Evolutionary conservation across 257 asterid species (phyloP), one percentile per base, ranked within the genome.

Genomic region (Fraxinus cuspidata): DNA sequence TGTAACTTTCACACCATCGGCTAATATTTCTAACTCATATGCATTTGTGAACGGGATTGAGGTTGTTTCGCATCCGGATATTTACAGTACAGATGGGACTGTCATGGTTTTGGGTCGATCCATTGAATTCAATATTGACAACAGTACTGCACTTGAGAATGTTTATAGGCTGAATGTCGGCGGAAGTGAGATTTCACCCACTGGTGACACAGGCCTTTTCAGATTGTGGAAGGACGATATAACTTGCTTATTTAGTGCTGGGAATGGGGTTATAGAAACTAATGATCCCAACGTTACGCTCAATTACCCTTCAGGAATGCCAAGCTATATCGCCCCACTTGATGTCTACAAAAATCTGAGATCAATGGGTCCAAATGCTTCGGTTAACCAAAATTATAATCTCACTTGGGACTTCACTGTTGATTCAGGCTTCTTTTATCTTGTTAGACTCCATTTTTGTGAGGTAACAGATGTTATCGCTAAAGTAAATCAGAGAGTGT

Each of bases 1-100:
- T 53, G 70, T 94, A 13, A 91, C 97, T 2, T 94, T 94, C 84
- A 25, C 88, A 4, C 99, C 99, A 0, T 77, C 89, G 15, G 78
- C 70, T 12, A 70, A 72, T 78, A 49, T 79, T 68, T 34, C 88
- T 25, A 84, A 80, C 78, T 84, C 97, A 0, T 92, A 84, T 72
- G 97, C 97, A 0, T 94, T 90, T 71, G 84, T 94, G 25, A 94
- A 94, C 71, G 99, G 99, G 73, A 92, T 94, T 51, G 97, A 91
- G 89, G 78, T 94, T 3, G 84, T 92, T 70, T 90, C 99, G 0
- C 97, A 92, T 79, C 99, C 97, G 0, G 97, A 94, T 74, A 94
- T 94, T 28, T 94, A 92, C 90, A 92, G 77, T 66, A 66, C 90
- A 0, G 92, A 75, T 58, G 92, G 92, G 63, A 73, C 75, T 21